Percentiles rank a stretch among this genome's conserved stretches.
phyloP scores from a whole-genome alignment of 257 asterid genomes.

The Solanum peruvianum region DNA sequence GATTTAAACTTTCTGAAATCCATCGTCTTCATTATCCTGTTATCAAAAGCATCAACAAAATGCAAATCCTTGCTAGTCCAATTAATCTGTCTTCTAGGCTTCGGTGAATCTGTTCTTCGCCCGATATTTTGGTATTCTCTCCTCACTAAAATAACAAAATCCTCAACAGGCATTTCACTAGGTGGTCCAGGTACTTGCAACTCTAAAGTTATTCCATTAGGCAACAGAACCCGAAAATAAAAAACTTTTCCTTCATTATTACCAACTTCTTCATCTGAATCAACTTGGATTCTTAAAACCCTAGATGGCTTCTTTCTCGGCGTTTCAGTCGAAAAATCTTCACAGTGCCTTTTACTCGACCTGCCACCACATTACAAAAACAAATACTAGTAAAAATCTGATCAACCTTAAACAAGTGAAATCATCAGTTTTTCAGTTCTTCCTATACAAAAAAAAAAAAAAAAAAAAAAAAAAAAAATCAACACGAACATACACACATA shows the following conservation, averaged over 20 bases:
- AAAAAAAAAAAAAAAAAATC: background rate
- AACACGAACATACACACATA: background rate
- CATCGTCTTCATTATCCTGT: conserved; percentile 8
- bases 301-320: conserved; percentile 13
- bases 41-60: conserved; percentile 29
- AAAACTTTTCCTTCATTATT: background rate
- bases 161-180: conserved; percentile 15
- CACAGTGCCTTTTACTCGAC: conserved; percentile 28
- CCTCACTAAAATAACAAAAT: conserved; percentile 15
- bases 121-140: conserved; percentile 1
- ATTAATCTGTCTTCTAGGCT: conserved; percentile 10
- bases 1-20: conserved; percentile 18
- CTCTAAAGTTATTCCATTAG: conserved; percentile 36
- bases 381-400: background rate
- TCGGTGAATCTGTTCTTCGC: conserved; percentile 1
- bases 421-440: background rate
- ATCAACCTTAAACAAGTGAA: background rate
- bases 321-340: conserved; percentile 3
- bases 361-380: background rate
- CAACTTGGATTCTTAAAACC: background rate
- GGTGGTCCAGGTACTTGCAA: conserved; percentile 14
- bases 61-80: conserved; percentile 37
- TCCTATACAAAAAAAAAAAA: background rate
- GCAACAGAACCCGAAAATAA: conserved; percentile 43
- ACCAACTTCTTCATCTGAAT: background rate